Evolutionary conservation across 2,329 filamentous ascomycete genomes (phyloP).

Genomic region (Talaromyces islandicus): DNA sequence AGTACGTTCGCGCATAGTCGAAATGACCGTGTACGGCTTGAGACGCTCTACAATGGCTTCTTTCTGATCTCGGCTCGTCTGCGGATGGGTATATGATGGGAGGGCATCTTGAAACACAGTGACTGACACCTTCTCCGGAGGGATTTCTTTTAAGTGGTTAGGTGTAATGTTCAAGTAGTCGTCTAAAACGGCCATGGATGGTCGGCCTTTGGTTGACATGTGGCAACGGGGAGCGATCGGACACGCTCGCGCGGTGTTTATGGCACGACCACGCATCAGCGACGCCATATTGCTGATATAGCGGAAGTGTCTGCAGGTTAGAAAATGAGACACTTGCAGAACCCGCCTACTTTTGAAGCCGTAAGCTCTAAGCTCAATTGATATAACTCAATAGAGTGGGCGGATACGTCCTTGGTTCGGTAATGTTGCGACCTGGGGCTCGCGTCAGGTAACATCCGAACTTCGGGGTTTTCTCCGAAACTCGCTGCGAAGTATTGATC

Average conservation of each 20-base stretch:
- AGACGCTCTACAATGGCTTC: slow-evolving; percentile 53
- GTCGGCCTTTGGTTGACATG: slow-evolving; percentile 1
- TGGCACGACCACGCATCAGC: neutral
- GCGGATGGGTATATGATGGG: slow-evolving; percentile 12
- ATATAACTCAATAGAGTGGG: too few species aligned
- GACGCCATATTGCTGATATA: neutral
- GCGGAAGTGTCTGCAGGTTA: too few species aligned
- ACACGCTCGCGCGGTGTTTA: neutral
- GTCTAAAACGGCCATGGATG: slow-evolving; percentile 59
- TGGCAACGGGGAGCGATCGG: neutral
- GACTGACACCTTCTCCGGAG: slow-evolving; percentile 15
- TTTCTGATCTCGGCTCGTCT: slow-evolving; percentile 41
- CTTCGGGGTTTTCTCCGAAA: neutral
- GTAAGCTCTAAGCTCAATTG: too few species aligned
- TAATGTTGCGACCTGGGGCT: too few species aligned
- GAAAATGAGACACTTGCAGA: too few species aligned
- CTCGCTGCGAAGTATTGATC: neutral
- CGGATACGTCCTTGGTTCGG: too few species aligned
- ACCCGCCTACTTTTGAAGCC: too few species aligned
- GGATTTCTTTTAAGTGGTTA: slow-evolving; percentile 49
- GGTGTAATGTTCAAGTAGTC: slow-evolving; percentile 59
- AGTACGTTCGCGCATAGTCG: slow-evolving; percentile 69
- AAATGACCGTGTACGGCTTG: slow-evolving; percentile 60
- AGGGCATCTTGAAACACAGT: neutral
- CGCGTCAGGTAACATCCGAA: neutral